Evolutionary conservation across 2,329 filamentous ascomycete genomes (phyloP).

Genomic region (Dactylellina drechsleri): DNA sequence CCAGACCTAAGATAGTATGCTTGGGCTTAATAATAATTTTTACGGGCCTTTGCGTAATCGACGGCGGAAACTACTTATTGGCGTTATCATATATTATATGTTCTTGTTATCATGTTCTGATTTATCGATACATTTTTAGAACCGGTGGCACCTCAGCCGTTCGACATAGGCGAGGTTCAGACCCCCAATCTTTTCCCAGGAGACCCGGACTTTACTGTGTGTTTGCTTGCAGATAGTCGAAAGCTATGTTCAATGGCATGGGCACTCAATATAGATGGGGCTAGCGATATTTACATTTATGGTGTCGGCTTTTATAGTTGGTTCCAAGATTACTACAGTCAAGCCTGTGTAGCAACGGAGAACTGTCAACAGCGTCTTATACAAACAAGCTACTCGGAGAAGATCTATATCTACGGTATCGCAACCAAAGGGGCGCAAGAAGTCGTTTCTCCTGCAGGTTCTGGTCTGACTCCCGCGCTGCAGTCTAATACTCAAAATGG

Average conservation of each 20-base stretch:
- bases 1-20: too few relatives aligned
- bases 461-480: too few relatives aligned
- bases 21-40: too few relatives aligned
- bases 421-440: too few relatives aligned
- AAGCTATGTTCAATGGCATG: constrained; percentile 60
- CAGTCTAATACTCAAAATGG: too few relatives aligned
- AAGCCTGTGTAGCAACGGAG: constrained; percentile 20
- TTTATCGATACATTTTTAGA: constrained; percentile 58
- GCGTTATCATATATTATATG: too few relatives aligned
- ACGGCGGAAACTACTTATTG: too few relatives aligned
- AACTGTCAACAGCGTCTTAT: constrained; percentile 8
- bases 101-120: too few relatives aligned
- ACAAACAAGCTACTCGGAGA: constrained; percentile 9
- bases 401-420: too few relatives aligned
- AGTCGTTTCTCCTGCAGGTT: too few relatives aligned
- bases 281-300: constrained; percentile 49
- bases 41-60: too few relatives aligned
- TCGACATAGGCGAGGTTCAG: constrained; percentile 55
- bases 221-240: constrained; percentile 47
- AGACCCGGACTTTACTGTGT: constrained; percentile 60
- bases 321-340: constrained; percentile 57
- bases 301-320: constrained; percentile 57
- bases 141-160: constrained; percentile 58
- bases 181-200: not conserved
- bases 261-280: constrained; percentile 58